Evolutionary conservation across 1,284 basidiomycete genomes (phyloP).

Genomic region (Cystobasidiaceae sp.): DNA sequence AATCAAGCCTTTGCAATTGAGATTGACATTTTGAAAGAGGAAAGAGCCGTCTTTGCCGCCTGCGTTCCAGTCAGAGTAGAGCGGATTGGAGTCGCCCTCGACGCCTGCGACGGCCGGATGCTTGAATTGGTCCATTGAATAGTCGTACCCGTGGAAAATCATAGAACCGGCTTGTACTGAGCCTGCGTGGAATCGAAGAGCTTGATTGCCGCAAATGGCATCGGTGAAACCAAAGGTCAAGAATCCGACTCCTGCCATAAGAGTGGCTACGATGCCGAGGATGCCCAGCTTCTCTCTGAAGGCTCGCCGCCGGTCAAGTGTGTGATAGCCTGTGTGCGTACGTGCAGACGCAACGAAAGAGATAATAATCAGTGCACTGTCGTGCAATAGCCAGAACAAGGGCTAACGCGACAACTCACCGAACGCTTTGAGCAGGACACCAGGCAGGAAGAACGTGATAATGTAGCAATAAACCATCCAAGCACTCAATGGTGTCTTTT

Average conservation of each 20-base stretch:
- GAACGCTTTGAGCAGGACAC: conserved; percentile 61
- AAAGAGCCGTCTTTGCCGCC: conserved; percentile 85
- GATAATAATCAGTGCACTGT: no score
- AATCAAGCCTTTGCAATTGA: conserved; percentile 72
- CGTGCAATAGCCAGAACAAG: no score
- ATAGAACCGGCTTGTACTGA: conserved; percentile 72
- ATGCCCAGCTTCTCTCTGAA: conserved; percentile 99
- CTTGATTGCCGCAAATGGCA: conserved; percentile 79
- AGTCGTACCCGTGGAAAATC: conserved; percentile 88
- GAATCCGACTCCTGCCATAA: conserved; percentile 94
- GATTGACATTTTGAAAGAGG: conserved; percentile 86
- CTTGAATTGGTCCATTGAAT: conserved; percentile 79
- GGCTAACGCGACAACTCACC: no score
- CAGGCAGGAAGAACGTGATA: conserved; percentile 76
- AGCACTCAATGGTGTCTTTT: conserved; percentile 76
- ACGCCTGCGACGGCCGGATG: conserved; percentile 64
- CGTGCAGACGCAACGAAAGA: no score
- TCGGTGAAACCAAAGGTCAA: conserved; percentile 99
- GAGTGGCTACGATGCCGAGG: conserved; percentile 65
- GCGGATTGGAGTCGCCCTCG: conserved; percentile 71
- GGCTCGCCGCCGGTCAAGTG: conserved; percentile 88
- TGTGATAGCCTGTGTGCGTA: conserved; percentile 79
- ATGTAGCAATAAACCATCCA: conserved; percentile 97
- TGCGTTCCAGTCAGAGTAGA: conserved; percentile 71
- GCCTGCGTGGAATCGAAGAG: conserved; percentile 73